phyloP scores from a whole-genome alignment of 2,329 filamentous ascomycete genomes.

The Hysterium pulicare region DNA sequence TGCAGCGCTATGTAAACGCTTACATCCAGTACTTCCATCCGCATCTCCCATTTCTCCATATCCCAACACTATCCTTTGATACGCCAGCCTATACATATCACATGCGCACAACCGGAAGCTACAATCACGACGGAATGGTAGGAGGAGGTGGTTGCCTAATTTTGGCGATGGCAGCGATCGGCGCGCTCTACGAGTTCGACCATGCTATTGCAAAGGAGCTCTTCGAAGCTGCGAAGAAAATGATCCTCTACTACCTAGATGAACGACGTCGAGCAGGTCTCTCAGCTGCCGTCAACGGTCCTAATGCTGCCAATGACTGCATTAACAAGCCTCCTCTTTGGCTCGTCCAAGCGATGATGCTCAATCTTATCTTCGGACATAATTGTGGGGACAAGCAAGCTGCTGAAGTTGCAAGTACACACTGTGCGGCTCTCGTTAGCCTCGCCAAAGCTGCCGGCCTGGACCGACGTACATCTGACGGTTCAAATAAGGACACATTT shows the following conservation, averaged over 20 bases:
- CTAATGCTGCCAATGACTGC: conserved; percentile 52
- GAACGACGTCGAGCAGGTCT: conserved; percentile 85
- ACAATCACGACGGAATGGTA: conserved; percentile 54
- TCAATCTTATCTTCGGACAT: conserved; percentile 94
- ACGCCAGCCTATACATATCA: conserved; percentile 63
- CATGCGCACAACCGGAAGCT: conserved; percentile 56
- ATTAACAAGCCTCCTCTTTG: conserved; percentile 77
- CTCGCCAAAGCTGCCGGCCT: conserved; percentile 86
- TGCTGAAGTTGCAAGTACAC: conserved; percentile 87
- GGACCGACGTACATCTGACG: conserved; percentile 46
- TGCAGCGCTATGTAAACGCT: conserved; percentile 85
- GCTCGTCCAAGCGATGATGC: conserved; percentile 94
- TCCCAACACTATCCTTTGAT: conserved; percentile 88
- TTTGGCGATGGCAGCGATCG: conserved; percentile 82
- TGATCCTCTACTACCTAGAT: conserved; percentile 90
- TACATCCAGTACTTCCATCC: conserved; percentile 93
- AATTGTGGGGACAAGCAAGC: conserved; percentile 90
- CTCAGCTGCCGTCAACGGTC: conserved; percentile 55
- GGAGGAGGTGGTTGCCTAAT: conserved; percentile 84
- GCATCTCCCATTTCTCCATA: conserved; percentile 89
- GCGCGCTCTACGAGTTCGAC: conserved; percentile 84
- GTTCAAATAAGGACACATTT: conserved; percentile 14
- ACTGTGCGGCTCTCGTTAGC: conserved; percentile 86
- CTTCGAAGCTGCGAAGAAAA: conserved; percentile 90
- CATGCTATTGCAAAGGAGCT: conserved; percentile 74